Evolutionary conservation across 1,284 basidiomycete genomes (phyloP), one percentile per base, ranked within the genome.

Genomic region (Microbotryomycetes sp.): DNA sequence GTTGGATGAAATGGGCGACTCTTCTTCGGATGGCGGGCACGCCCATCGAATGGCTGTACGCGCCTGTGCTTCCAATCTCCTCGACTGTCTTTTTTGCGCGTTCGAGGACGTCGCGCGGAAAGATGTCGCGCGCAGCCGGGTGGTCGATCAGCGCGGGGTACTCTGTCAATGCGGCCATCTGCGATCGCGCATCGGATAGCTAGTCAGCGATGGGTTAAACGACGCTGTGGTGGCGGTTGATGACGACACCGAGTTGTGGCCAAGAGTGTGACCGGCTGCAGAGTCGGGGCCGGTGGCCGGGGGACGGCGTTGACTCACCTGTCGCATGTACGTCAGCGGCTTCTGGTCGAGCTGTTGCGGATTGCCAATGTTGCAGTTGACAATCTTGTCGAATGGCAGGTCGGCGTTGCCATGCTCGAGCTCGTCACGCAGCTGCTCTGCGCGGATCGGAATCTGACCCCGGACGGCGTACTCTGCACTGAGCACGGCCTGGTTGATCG

Each of bases 351-450:
- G 81, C 77, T 97, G 94, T 78, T 98, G 94, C 0, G 94, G 94
- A 75, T 98, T 98, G 9, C 94, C 94, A 62, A 98, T 98, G 78
- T 98, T 98, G 68, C 91, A 91, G 26, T 85, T 89, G 74, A 97
- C 91, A 75, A 98, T 82, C 70, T 85, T 85, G 73, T 85, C 82
- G 75, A 97, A 98, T 24, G 91, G 90, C 21, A 97, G 81, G 21
- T 70, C 69, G 6, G 73, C 65, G 24, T 79, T 78, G 61, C 83
- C 78, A 45, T 80, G 76, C 72, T 83, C 81, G 71, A 94, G 83
- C 69, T 80, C 76, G 54, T 85, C 84, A 62, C 85, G 81, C 72
- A 89, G 86, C 66, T 85, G 80, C 77, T 97, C 92, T 3, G 94
- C 92, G 74, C 87, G 89, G 79, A 92, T 89, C 16, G 94, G 92